Evolutionary conservation across 164 flowering plant genomes (phyloP).

Genomic region (Vitis cinerea): DNA sequence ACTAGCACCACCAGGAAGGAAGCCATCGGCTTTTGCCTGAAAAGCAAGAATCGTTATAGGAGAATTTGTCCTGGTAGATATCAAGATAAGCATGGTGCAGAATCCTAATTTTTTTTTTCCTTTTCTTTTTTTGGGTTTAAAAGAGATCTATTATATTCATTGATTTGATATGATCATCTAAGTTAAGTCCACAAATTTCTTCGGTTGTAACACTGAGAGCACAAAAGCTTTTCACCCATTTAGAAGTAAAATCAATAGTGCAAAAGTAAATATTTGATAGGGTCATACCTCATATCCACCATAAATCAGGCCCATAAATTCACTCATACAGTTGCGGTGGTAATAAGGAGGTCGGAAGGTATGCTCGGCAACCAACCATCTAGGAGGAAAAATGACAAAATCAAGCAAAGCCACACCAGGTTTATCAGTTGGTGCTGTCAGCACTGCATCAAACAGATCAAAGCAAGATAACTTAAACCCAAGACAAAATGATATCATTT

Average conservation of each 20-base stretch:
- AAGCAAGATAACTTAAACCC: no score
- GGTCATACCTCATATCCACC: slow-evolving; percentile 83
- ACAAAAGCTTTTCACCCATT: no score
- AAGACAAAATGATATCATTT: no score
- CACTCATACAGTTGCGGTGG: slow-evolving; percentile 98
- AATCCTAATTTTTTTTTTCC: no score
- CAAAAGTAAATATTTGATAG: neutral
- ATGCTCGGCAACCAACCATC: slow-evolving; percentile 97
- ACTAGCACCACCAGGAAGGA: slow-evolving; percentile 95
- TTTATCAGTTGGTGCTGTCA: slow-evolving; percentile 92
- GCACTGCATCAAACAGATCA: slow-evolving; percentile 42
- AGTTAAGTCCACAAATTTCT: no score
- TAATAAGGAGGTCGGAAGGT: slow-evolving; percentile 97
- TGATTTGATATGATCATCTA: no score
- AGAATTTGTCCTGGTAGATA: no score
- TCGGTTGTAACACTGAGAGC: no score
- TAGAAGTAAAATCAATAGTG: neutral
- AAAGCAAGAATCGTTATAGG: neutral
- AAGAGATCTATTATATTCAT: no score
- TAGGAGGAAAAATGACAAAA: slow-evolving; percentile 94
- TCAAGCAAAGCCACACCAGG: slow-evolving; percentile 97
- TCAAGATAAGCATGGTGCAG: no score
- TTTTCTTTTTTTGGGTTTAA: no score
- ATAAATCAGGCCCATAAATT: slow-evolving; percentile 90
- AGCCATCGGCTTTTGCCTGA: slow-evolving; percentile 93